Evolutionary conservation across 345 rosid species (phyloP).

Genomic region (Aquilaria sinensis): DNA sequence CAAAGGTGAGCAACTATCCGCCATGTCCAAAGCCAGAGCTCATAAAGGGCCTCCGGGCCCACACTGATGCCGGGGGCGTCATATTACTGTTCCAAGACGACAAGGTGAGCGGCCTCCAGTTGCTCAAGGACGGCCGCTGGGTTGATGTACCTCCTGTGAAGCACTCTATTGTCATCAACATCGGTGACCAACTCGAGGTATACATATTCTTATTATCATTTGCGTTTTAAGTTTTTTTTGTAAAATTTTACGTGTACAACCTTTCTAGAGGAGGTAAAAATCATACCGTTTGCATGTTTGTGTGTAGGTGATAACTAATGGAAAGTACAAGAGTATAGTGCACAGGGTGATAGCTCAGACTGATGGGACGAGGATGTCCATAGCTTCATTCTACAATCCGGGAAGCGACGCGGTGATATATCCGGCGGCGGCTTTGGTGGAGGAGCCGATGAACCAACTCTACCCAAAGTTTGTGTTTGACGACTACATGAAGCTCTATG

Average conservation of each 20-base stretch:
- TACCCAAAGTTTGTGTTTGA: slow-evolving; percentile 84
- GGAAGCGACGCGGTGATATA: slow-evolving; percentile 69
- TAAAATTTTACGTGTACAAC: no score
- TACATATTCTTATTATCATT: background rate
- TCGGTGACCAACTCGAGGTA: slow-evolving; percentile 97
- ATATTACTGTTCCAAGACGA: slow-evolving; percentile 86
- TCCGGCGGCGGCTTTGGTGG: slow-evolving; percentile 60
- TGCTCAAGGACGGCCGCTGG: slow-evolving; percentile 82
- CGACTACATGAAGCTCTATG: slow-evolving; percentile 86
- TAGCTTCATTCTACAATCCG: slow-evolving; percentile 93
- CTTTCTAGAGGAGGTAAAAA: no score
- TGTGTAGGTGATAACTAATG: slow-evolving; percentile 76
- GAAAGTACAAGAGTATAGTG: slow-evolving; percentile 80
- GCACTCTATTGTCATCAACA: slow-evolving; percentile 84
- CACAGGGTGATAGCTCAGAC: slow-evolving; percentile 74
- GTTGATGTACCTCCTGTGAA: slow-evolving; percentile 79
- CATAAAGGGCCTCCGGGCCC: slow-evolving; percentile 88
- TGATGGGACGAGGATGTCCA: slow-evolving; percentile 79
- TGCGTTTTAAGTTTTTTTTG: background rate
- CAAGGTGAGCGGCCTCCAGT: slow-evolving; percentile 90
- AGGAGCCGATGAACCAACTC: slow-evolving; percentile 24
- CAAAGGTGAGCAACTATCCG: slow-evolving; percentile 91
- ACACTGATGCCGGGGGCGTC: slow-evolving; percentile 96
- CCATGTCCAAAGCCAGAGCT: slow-evolving; percentile 90
- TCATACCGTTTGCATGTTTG: no score